These are phyloP conservation scores for Papiliotrema fonsecae DNA, from an alignment of 1,284 basidiomycete genomes.

Conservation along the genomic window DNA sequence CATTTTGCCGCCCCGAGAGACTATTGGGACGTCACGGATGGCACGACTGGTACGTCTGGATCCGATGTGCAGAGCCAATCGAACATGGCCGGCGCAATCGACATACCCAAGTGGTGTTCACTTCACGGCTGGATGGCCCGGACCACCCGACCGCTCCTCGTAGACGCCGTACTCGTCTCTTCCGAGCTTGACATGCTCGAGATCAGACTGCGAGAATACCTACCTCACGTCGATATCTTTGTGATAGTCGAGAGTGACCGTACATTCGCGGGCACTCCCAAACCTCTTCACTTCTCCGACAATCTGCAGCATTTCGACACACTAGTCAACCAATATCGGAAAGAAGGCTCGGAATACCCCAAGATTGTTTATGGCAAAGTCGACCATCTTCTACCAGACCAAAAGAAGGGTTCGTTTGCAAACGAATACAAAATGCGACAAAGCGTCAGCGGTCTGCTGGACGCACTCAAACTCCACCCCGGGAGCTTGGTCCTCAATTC, in stretches of 20 bases:
- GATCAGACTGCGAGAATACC: background rate
- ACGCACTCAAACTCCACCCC: conserved; percentile 2
- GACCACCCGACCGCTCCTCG: conserved; percentile 5
- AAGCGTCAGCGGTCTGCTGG: conserved; percentile 19
- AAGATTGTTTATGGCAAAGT: conserved; percentile 15
- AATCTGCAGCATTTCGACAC: conserved; percentile 15
- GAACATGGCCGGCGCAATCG: background rate
- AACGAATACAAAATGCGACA: conserved; percentile 46
- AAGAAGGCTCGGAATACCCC: background rate
- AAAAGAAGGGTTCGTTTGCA: conserved; percentile 42
- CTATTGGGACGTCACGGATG: no score
- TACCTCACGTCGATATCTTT: conserved; percentile 53
- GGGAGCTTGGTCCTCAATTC: conserved; percentile 57
- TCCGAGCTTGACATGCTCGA: conserved; percentile 59
- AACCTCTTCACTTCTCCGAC: conserved; percentile 54
- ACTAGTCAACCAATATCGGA: no score
- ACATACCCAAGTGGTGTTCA: conserved; percentile 16
- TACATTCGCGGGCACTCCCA: conserved; percentile 60
- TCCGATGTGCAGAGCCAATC: background rate
- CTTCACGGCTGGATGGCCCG: conserved; percentile 19
- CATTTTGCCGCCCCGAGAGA: conserved; percentile 14
- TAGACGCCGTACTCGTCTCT: conserved; percentile 59
- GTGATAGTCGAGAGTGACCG: conserved; percentile 62
- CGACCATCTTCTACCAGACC: conserved; percentile 25
- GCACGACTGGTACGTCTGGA: no score